Percentiles rank a stretch among this genome's conserved stretches.
These are phyloP conservation scores for Dactylis glomerata DNA, from an alignment of 176 grass and related monocot species.

Conservation along the genomic window DNA sequence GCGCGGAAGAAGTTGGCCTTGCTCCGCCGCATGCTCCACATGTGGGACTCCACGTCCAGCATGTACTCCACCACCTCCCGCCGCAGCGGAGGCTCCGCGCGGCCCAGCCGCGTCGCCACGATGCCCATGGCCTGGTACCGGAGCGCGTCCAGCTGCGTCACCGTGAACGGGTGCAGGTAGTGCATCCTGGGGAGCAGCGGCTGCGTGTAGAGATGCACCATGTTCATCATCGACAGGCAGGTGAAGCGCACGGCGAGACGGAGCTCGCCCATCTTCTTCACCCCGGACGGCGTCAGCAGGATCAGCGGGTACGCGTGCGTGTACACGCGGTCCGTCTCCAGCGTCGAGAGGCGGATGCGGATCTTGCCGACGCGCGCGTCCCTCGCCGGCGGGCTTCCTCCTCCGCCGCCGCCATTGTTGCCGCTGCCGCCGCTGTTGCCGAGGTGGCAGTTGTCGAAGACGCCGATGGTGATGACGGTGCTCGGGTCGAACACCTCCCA, in stretches of 20 bases:
- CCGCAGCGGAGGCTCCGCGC: constrained; percentile 66
- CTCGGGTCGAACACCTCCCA: too few species aligned
- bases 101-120: constrained; percentile 62
- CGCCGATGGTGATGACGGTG: too few species aligned
- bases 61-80: constrained; percentile 97
- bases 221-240: constrained; percentile 68
- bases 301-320: constrained; percentile 84
- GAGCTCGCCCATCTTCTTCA: constrained; percentile 99
- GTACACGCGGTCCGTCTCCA: constrained; percentile 83
- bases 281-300: constrained; percentile 54
- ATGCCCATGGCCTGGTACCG: constrained; percentile 83
- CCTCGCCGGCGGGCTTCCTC: not conserved
- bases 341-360: constrained; percentile 77
- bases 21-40: constrained; percentile 99
- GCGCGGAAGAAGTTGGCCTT: constrained; percentile 98
- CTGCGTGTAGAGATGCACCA: constrained; percentile 82
- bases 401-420: too few species aligned
- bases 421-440: too few species aligned
- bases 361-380: constrained; percentile 82
- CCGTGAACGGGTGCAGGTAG: constrained; percentile 79
- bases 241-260: constrained; percentile 83
- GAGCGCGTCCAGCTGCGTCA: constrained; percentile 74
- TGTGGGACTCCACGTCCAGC: constrained; percentile 83
- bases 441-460: too few species aligned
- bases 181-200: constrained; percentile 86